A percentile compares a stretch with the other conserved stretches of the same genome.
phyloP scores from a whole-genome alignment of 345 rosid species.

The Aurinia saxatilis region DNA sequence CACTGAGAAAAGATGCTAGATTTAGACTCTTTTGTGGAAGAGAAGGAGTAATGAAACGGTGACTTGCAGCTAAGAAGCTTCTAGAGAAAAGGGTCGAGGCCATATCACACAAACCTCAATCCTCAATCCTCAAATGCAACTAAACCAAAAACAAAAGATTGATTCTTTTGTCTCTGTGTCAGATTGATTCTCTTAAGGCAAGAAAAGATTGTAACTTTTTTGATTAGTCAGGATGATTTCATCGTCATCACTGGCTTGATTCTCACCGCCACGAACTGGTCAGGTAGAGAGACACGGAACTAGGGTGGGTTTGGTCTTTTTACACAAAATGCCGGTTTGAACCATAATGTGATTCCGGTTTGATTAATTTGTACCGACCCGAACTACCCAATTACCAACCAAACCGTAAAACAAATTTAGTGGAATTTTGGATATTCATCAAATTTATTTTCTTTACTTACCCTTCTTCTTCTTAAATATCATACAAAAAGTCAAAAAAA shows the following conservation, averaged over 20 bases:
- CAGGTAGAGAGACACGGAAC: slow-evolving; percentile 10
- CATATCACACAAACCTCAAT: slow-evolving; percentile 32
- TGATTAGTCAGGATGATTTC: background rate
- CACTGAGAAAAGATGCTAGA: slow-evolving; percentile 36
- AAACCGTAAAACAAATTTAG: too few relatives aligned
- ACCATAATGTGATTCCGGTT: background rate
- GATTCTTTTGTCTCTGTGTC: too few relatives aligned
- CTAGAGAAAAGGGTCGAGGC: slow-evolving; percentile 47
- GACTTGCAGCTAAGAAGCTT: slow-evolving; percentile 32
- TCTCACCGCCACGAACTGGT: slow-evolving; percentile 13
- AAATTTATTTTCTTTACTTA: too few relatives aligned
- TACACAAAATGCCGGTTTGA: background rate
- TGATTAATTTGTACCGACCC: background rate
- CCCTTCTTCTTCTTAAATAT: too few relatives aligned
- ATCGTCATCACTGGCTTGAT: background rate
- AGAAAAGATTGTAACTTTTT: slow-evolving; percentile 6
- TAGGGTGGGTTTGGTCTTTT: slow-evolving; percentile 13
- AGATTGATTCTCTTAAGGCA: slow-evolving; percentile 7
- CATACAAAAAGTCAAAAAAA: too few relatives aligned
- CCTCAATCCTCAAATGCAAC: slow-evolving; percentile 9
- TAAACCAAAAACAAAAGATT: background rate
- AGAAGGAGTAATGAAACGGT: slow-evolving; percentile 36
- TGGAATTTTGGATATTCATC: too few relatives aligned
- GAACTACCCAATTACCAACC: too few relatives aligned
- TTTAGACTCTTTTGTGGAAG: slow-evolving; percentile 22